phyloP scores from a whole-genome alignment of 78 protist genomes.

The Dictyostelium intermedium region DNA sequence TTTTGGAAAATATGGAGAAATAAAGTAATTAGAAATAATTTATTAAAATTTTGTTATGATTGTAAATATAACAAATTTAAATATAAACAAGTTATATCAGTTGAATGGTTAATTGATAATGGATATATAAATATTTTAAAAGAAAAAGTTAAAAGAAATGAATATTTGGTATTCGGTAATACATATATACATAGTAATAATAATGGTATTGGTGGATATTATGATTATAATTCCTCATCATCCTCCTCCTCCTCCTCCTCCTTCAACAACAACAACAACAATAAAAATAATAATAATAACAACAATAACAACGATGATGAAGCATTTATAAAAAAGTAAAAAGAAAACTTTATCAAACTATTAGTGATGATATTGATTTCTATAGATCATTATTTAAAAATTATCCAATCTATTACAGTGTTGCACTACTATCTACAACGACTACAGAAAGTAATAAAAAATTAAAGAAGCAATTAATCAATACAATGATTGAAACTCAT shows the following conservation, averaged over 20 bases:
- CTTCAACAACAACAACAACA: neutral
- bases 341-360: neutral
- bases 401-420: neutral
- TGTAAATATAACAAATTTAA: neutral
- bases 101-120: neutral
- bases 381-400: neutral
- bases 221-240: neutral
- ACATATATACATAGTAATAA: neutral
- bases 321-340: neutral
- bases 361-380: neutral
- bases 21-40: neutral
- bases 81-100: neutral
- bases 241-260: neutral
- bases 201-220: neutral
- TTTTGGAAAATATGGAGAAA: neutral
- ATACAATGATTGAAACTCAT: neutral
- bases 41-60: neutral
- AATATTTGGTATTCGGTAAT: neutral
- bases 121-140: neutral
- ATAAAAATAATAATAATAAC: neutral
- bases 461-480: neutral
- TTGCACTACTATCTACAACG: neutral
- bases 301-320: neutral
- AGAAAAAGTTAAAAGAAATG: neutral
- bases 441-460: neutral